A percentile compares a stretch with the other conserved stretches of the same genome.
These are phyloP conservation scores for Phytophthora aleatoria DNA, from an alignment of 352 stramenopile species.

Conservation along the genomic window DNA sequence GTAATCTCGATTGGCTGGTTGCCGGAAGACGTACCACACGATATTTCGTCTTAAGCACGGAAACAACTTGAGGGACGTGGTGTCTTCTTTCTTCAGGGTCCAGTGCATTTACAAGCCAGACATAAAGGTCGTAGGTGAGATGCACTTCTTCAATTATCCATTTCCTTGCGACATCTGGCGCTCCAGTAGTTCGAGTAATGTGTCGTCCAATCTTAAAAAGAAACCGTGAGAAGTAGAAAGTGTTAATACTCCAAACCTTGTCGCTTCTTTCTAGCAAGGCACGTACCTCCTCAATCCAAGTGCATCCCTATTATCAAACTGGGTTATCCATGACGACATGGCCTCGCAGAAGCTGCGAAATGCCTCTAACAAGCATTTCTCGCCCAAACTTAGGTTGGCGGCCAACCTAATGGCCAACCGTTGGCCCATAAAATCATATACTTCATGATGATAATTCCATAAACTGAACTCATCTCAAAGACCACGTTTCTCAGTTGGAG, in stretches of 20 bases:
- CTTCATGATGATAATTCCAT: neutral
- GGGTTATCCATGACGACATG: neutral
- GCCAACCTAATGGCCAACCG: too few species aligned
- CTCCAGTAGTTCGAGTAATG: neutral
- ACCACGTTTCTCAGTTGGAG: neutral
- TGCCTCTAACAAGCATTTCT: neutral
- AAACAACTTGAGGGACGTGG: neutral
- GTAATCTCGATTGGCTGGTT: neutral
- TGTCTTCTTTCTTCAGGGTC: slow-evolving; percentile 3
- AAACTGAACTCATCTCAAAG: neutral
- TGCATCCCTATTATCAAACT: neutral
- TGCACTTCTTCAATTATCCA: neutral
- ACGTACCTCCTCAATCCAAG: slow-evolving; percentile 5
- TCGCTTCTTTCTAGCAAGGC: neutral
- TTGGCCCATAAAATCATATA: slow-evolving; percentile 2
- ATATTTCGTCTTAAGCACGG: neutral
- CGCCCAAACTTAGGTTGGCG: neutral
- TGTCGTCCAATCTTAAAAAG: neutral
- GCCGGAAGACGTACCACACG: neutral
- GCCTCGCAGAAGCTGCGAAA: slow-evolving; percentile 2
- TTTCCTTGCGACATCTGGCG: neutral
- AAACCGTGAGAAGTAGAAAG: neutral
- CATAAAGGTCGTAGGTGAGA: slow-evolving; percentile 8
- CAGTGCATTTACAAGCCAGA: slow-evolving; percentile 9
- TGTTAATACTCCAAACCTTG: neutral